Base-by-base conservation (phyloP, 2,329 filamentous ascomycete genomes). In the Colletotrichum sp. region DNA sequence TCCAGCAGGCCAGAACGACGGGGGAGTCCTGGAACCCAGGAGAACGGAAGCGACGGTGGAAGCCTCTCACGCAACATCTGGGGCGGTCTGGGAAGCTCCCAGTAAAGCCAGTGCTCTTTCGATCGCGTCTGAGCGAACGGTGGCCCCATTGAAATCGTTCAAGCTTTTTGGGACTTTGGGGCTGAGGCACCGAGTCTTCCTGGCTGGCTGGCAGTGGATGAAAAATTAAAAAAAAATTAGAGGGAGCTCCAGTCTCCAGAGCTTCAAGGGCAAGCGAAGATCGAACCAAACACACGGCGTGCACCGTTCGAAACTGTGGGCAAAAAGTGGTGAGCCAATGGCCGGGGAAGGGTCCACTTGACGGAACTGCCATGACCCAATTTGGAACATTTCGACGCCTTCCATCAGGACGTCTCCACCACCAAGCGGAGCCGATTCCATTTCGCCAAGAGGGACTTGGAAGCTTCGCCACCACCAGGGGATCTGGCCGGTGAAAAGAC, bases 391-490 rank as follows among this genome's bases (percentile, higher is more conserved):
- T 57, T 66, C 49, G 30, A 65, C 59, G 28, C 28, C 44, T 72
- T 64, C 69, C 62, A 63, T 67, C 10, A 52, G 15, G 21, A 39
- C 15, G 34, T 60, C 66, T 69, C 52, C 66, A 60, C 24, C 44
- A 18, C 15, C 18, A 21, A 28, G 32, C 15, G 65, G 65, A 68
- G 65, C 12, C 13, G 26, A 34, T 30, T 21, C 70, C 55, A 72
- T 65, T 52, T 69, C 71, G 74, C 74, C 74, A 76, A 76, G 74
- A 13, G 10, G n/a, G 1, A 13, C n/a, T 52, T 21, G 10, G 70
- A 66, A 76, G 74, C 74, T 76, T 76, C 74, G 74, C 74, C 74
- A 74, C 74, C 64, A 74, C 70, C 44, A 52, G 44, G 32, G 70
- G 59, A 60, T 26, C 34, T 39, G 28, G 34, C 26, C 16, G 28